phyloP scores from a whole-genome alignment of 495 filamentous ascomycete species.

The Aspergillus coremiiformis region DNA sequence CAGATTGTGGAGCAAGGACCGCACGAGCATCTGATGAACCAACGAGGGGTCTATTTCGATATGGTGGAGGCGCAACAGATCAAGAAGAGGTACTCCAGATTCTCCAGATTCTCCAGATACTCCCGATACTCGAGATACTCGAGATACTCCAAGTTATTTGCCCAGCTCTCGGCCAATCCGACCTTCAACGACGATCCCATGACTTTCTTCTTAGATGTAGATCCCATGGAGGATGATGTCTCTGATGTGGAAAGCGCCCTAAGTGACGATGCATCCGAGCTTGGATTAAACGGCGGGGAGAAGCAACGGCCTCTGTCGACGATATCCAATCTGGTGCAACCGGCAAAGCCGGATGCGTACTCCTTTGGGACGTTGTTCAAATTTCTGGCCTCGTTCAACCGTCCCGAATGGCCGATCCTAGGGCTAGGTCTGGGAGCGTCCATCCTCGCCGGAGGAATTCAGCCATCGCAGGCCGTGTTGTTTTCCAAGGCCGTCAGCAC shows the following conservation, averaged over 20 bases:
- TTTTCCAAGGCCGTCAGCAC: slow-evolving; percentile 79
- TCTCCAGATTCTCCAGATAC: neutral
- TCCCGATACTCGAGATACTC: too few species aligned
- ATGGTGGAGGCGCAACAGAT: slow-evolving; percentile 77
- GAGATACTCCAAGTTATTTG: too few species aligned
- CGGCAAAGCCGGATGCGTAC: slow-evolving; percentile 44
- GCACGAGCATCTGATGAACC: slow-evolving; percentile 60
- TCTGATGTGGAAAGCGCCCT: neutral
- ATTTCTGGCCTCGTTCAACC: slow-evolving; percentile 78
- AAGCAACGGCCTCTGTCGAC: neutral
- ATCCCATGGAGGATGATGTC: slow-evolving; percentile 4
- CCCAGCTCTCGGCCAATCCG: neutral
- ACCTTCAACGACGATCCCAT: neutral
- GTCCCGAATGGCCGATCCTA: slow-evolving; percentile 63
- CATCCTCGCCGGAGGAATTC: slow-evolving; percentile 73
- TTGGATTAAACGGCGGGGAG: slow-evolving; percentile 1
- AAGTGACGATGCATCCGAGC: slow-evolving; percentile 10
- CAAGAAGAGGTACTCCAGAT: slow-evolving; percentile 36
- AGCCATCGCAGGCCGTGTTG: slow-evolving; percentile 85
- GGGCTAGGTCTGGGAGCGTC: slow-evolving; percentile 67
- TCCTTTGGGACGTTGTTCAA: slow-evolving; percentile 75
- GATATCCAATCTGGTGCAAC: neutral
- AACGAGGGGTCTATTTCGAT: slow-evolving; percentile 57
- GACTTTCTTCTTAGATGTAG: slow-evolving; percentile 14
- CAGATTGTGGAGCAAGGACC: slow-evolving; percentile 84